These are phyloP conservation scores for Paramecium primaurelia DNA, from an alignment of 73 alveolate species.

Conservation along the genomic window DNA sequence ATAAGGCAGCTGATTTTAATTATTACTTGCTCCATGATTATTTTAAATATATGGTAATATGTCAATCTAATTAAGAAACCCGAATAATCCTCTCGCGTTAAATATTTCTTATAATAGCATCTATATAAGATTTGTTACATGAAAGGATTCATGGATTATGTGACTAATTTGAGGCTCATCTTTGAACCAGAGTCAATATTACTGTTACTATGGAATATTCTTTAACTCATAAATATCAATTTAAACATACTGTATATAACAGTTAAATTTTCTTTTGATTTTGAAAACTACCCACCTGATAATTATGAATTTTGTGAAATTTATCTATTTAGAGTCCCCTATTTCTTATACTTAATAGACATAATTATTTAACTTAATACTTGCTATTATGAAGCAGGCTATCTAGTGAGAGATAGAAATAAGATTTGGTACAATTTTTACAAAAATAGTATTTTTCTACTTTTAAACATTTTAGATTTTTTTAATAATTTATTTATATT, in stretches of 20 bases:
- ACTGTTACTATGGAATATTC: not conserved
- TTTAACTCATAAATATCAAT: not conserved
- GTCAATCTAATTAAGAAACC: not conserved
- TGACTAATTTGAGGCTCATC: not conserved
- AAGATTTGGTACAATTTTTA: not conserved
- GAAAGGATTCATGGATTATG: not conserved
- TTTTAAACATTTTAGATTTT: not conserved
- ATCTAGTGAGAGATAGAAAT: not conserved
- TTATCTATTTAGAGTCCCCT: not conserved
- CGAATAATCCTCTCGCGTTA: not conserved
- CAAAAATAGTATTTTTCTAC: not conserved
- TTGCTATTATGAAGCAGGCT: conserved; percentile 10
- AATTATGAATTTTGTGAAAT: not conserved
- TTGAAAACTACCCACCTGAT: not conserved
- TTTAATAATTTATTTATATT: not conserved
- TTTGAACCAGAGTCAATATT: not conserved
- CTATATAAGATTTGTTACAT: not conserved
- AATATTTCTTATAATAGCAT: not conserved
- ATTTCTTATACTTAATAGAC: not conserved
- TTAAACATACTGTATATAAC: not conserved
- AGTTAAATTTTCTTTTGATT: conserved; percentile 19
- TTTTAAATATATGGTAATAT: conserved; percentile 23
- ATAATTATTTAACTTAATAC: not conserved
- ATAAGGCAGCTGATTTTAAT: conserved; percentile 4
- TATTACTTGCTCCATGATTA: not conserved